Evolutionary conservation across 805 yeast genomes (phyloP).

Genomic region (Cyberlindnera euphorbiae): DNA sequence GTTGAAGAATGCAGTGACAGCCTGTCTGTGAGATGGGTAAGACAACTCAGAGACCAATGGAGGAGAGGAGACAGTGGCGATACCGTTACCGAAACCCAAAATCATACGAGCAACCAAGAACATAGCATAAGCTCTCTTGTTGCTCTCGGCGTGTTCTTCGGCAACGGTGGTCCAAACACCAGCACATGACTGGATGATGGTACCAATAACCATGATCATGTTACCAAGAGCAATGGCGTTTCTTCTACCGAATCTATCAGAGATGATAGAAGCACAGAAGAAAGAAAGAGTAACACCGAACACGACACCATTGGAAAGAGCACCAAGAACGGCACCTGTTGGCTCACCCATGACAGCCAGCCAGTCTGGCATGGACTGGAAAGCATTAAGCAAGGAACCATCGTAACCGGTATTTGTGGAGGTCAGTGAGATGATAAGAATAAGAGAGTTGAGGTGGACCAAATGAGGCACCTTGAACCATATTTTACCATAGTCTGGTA

Average conservation of each 20-base stretch:
- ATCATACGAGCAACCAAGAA: constrained; percentile 35
- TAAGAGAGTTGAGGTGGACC: constrained; percentile 31
- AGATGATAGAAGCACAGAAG: constrained; percentile 25
- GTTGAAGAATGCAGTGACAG: constrained; percentile 43
- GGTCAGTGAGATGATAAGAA: constrained; percentile 39
- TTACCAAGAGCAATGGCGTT: constrained; percentile 23
- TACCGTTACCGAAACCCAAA: constrained; percentile 43
- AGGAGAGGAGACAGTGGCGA: constrained; percentile 43
- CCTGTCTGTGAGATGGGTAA: constrained; percentile 40
- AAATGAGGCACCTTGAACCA: constrained; percentile 38
- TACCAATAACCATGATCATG: constrained; percentile 23
- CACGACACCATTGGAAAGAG: constrained; percentile 36
- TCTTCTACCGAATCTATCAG: constrained; percentile 41
- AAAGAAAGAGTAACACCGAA: constrained; percentile 37
- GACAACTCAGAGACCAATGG: constrained; percentile 48
- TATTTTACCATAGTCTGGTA: constrained; percentile 25
- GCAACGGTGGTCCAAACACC: constrained; percentile 18
- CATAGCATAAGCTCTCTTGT: constrained; percentile 21
- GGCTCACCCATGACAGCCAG: constrained; percentile 35
- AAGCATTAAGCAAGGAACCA: constrained; percentile 46
- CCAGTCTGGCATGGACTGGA: constrained; percentile 43
- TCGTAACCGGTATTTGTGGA: constrained; percentile 47
- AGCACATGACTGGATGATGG: constrained; percentile 27
- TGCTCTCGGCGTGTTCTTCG: constrained; percentile 2
- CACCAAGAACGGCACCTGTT: constrained; percentile 36